These are phyloP conservation scores for Cajanus cajan DNA, from an alignment of 306 rosid genomes.

Conservation along the genomic window DNA sequence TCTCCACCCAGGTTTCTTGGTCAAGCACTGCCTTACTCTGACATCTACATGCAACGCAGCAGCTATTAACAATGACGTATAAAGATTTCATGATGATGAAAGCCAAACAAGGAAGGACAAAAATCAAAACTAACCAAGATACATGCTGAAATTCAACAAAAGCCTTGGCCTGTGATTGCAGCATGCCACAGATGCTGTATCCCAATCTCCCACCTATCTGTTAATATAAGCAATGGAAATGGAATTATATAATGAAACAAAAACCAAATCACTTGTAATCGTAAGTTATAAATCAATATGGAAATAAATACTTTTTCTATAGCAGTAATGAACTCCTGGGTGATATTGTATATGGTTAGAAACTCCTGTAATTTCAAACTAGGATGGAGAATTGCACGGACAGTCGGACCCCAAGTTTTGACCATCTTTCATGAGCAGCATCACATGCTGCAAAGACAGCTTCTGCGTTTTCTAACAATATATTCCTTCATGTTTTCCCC, in stretches of 20 bases:
- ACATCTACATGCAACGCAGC: constrained; percentile 57
- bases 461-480: constrained; percentile 99
- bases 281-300: constrained; percentile 14
- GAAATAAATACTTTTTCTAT: constrained; percentile 73
- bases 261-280: constrained; percentile 11
- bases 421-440: constrained; percentile 99
- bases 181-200: constrained; percentile 94
- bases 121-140: constrained; percentile 71
- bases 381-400: constrained; percentile 93
- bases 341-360: constrained; percentile 71
- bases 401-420: constrained; percentile 98
- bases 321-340: constrained; percentile 90
- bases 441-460: constrained; percentile 99
- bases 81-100: not conserved
- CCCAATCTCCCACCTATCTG: constrained; percentile 99
- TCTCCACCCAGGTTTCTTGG: constrained; percentile 99
- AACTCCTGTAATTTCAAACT: constrained; percentile 94
- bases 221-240: constrained; percentile 35
- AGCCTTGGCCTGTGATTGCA: constrained; percentile 98
- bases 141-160: constrained; percentile 97
- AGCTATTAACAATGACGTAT: constrained; percentile 28
- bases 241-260: constrained; percentile 33
- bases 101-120: constrained; percentile 2
- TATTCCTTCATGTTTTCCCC: constrained; percentile 33
- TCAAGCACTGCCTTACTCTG: constrained; percentile 96